Base-by-base conservation (phyloP, 805 yeast species). In the Isabelozyma heimii region DNA sequence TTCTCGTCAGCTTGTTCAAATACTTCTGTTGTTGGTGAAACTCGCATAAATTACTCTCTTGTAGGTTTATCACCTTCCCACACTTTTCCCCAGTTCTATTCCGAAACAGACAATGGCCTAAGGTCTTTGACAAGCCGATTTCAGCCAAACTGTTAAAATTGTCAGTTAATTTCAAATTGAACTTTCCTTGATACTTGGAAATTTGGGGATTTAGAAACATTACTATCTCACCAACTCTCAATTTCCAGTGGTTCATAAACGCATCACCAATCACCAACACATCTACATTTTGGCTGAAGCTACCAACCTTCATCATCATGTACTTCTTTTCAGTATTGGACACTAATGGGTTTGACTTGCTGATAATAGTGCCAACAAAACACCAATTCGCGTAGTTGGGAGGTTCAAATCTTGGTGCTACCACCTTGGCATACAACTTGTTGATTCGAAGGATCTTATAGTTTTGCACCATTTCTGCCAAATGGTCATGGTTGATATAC, bases 341-440 rank as follows among this genome's bases (percentile, higher is more conserved):
- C 26, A 67, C 60, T 52, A 76, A 73, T 3, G 85, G 75, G 7
- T 73, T 80, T 4, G 83, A 70, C 58, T 90, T 90, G 16, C 62
- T 59, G 4, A 82, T 69, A 0, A 91, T 71, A 2, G 88, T 73
- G 0, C 96, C 97, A n/a, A 85, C 58, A 1, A 84, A 77, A n/a
- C 85, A 84, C 87, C 90, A 91, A 60, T 91, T 91, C 3, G 85
- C 67, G 57, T 85, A 84, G 33, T 69, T 67, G 0, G 97, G 96
- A 43, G 87, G 87, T 5, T 67, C 61, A 59, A 79, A 91, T 16
- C 80, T 72, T 0, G 96, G 94, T 2, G 94, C 85, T 27, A 63
- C 54, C 1, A 91, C 82, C 53, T 84, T 82, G 1, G 89, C 85
- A 55, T 81, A 75, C 2, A 87, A 62, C 54, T 83, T 82, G 8